Percentiles rank a stretch among this genome's conserved stretches.
Conservation (phyloP, 2,329 filamentous ascomycete species). For the Talaromyces albobiverticillius region DNA sequence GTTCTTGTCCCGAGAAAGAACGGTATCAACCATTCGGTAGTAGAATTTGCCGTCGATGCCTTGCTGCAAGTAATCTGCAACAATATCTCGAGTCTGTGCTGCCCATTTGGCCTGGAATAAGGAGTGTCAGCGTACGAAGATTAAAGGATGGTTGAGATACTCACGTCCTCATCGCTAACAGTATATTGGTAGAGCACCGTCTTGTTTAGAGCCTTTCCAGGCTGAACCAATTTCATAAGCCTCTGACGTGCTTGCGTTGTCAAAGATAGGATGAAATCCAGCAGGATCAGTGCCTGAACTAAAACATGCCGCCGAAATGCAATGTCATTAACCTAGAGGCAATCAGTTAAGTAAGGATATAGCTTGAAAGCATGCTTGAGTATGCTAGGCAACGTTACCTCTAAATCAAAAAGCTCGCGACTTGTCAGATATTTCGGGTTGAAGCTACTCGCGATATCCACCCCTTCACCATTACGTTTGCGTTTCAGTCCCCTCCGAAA, state of each 20-base stretch:
- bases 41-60: constrained; percentile 87
- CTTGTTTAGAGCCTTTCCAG: constrained; percentile 68
- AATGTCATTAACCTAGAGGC: constrained; percentile 74
- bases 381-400: constrained; percentile 53
- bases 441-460: constrained; percentile 69
- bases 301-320: constrained; percentile 92
- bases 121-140: constrained; percentile 17
- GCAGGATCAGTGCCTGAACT: constrained; percentile 88
- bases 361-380: background rate
- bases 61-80: constrained; percentile 78
- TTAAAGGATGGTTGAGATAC: constrained; percentile 17
- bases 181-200: constrained; percentile 81
- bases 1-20: constrained; percentile 93
- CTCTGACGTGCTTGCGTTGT: constrained; percentile 79
- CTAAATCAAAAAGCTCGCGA: constrained; percentile 89
- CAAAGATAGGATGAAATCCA: constrained; percentile 93
- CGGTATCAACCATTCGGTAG: constrained; percentile 93
- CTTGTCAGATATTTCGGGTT: constrained; percentile 99
- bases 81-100: constrained; percentile 69
- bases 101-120: constrained; percentile 75
- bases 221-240: constrained; percentile 45
- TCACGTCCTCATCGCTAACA: constrained; percentile 78
- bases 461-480: constrained; percentile 62
- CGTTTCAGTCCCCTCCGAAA: constrained; percentile 65
- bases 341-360: background rate